Percentiles rank a stretch among this genome's conserved stretches.
These are phyloP conservation scores for Neurospora sp. DNA, from an alignment of 495 filamentous ascomycete species.

Conservation along the genomic window DNA sequence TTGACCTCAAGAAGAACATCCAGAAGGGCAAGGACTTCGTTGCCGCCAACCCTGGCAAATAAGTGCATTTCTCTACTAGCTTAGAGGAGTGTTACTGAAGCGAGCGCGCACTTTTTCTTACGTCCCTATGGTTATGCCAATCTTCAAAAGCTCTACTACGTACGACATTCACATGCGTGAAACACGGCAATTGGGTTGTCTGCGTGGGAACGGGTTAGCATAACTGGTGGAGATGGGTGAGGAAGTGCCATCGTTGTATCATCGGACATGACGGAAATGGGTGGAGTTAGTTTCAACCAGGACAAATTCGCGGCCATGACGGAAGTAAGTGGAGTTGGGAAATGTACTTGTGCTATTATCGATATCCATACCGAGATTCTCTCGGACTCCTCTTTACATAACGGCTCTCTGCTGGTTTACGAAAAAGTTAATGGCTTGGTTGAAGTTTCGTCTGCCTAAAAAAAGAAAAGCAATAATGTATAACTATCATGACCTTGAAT, in stretches of 20 bases:
- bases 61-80: conserved; percentile 11
- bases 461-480: background rate
- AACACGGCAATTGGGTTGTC: background rate
- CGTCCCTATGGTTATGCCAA: background rate
- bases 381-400: background rate
- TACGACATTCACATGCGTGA: background rate
- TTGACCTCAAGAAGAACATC: conserved; percentile 78
- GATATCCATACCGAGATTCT: background rate
- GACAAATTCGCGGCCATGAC: background rate
- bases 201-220: background rate
- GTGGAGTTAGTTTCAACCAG: background rate
- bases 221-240: background rate
- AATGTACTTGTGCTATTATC: background rate
- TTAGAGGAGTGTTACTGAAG: background rate
- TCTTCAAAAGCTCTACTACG: background rate
- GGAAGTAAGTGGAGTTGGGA: background rate
- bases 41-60: conserved; percentile 44
- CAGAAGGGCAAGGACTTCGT: conserved; percentile 45
- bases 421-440: background rate
- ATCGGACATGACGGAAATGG: background rate
- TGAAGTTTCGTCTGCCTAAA: background rate
- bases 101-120: background rate
- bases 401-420: no score
- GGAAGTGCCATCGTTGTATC: background rate
- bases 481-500: background rate